A percentile compares a stretch with the other conserved stretches of the same genome.
Evolutionary conservation across 2,329 filamentous ascomycete genomes (phyloP).

Genomic region (Ilyonectria destructans): DNA sequence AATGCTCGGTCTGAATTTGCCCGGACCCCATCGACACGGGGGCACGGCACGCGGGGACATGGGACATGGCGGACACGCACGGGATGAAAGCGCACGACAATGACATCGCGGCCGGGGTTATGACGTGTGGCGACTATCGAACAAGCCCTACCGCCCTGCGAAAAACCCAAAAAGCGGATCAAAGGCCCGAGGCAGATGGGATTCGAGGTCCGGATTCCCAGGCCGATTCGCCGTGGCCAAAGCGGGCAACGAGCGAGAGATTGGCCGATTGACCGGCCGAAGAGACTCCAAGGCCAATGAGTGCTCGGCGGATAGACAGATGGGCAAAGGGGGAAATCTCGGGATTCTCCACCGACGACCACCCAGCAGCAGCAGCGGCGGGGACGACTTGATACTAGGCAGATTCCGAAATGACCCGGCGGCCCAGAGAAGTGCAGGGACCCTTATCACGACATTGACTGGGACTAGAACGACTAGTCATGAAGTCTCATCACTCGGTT

Average conservation of each 20-base stretch:
- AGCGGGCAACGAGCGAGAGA: constrained; percentile 31
- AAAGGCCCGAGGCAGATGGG: constrained; percentile 37
- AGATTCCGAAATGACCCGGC: constrained; percentile 44
- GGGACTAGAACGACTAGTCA: constrained; percentile 24
- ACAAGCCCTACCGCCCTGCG: background rate
- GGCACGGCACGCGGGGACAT: background rate
- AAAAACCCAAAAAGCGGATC: constrained; percentile 21
- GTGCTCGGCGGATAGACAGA: background rate
- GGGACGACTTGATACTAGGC: background rate
- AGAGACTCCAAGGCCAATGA: background rate
- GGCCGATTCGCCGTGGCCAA: constrained; percentile 32
- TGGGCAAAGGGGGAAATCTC: constrained; percentile 38
- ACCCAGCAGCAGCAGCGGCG: background rate
- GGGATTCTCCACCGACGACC: constrained; percentile 37
- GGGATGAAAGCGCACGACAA: background rate
- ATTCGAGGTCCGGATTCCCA: constrained; percentile 34
- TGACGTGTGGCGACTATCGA: background rate
- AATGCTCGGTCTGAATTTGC: constrained; percentile 6
- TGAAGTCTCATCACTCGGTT: constrained; percentile 20
- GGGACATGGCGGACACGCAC: background rate
- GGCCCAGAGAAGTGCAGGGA: constrained; percentile 26
- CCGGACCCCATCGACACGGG: background rate
- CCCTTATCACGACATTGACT: constrained; percentile 37
- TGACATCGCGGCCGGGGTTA: background rate
- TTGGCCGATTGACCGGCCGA: constrained; percentile 4